Evolutionary conservation across 2,329 filamentous ascomycete species (phyloP).

Genomic region (Neoarthrinium moseri): DNA sequence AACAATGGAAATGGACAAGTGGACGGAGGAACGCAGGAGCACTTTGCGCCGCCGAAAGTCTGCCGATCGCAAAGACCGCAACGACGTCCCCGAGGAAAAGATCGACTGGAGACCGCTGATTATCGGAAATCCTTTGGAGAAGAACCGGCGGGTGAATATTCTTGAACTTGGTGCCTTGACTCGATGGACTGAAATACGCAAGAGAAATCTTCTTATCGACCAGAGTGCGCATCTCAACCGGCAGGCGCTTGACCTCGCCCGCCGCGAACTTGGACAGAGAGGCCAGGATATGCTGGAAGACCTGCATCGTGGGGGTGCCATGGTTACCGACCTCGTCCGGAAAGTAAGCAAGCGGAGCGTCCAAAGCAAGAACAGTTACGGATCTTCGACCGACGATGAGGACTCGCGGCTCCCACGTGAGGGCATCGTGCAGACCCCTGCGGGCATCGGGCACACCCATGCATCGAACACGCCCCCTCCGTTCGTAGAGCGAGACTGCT

Average conservation of each 20-base stretch:
- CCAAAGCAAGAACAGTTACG: constrained; percentile 24
- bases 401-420: constrained; percentile 18
- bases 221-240: constrained; percentile 33
- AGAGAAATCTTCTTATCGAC: constrained; percentile 57
- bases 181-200: constrained; percentile 71
- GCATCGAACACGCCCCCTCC: constrained; percentile 16
- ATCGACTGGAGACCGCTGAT: constrained; percentile 68
- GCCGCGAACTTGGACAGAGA: constrained; percentile 25
- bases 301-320: constrained; percentile 27
- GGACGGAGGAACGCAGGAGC: constrained; percentile 47
- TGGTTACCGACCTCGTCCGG: constrained; percentile 27
- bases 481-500: constrained; percentile 32
- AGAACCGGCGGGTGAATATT: constrained; percentile 67
- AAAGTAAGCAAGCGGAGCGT: constrained; percentile 32
- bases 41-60: constrained; percentile 43
- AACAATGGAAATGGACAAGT: constrained; percentile 51
- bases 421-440: constrained; percentile 14
- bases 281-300: constrained; percentile 24
- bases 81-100: constrained; percentile 46
- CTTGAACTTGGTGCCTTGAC: constrained; percentile 68
- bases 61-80: constrained; percentile 22
- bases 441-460: constrained; percentile 19
- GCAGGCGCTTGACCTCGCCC: constrained; percentile 30
- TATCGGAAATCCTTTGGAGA: constrained; percentile 69
- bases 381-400: constrained; percentile 17